Evolutionary conservation across 805 yeast genomes (phyloP), one percentile per base, ranked within the genome.

Genomic region (Starmerella floris): DNA sequence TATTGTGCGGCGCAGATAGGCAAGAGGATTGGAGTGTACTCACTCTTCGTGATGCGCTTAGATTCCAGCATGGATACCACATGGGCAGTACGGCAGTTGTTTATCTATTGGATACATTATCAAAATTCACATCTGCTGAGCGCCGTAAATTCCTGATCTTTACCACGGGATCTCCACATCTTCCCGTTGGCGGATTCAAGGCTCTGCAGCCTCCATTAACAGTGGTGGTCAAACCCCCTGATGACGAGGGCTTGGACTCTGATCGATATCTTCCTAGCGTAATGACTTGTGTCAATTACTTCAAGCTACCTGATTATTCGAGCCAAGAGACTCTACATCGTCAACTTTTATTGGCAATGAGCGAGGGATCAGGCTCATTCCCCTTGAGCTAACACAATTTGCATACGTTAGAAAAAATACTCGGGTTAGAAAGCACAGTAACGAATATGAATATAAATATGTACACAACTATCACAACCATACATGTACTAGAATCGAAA

Each of bases 201-300:
- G 72, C 81, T 0, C 64, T 88, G 42, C 69, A 72, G 35, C 98
- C 98, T 0, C 79, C 72, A 41, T 69, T 88, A 37, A 88, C 97
- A 0, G 85, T 91, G 28, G 97, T 91, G 2, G 63, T 83, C 47
- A 85, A 83, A 56, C 77, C 72, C 44, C 51, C 58, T 4, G 97
- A 88, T 40, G 76, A 72, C 37, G 79, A 77, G 0, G 23, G 20
- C 1, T 57, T 73, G 22, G 61, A 63, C 11, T 71, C 82, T 4
- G 94, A 88, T 60, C 84, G 77, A 47, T 85, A 79, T 56, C 66
- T 91, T 43, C 97, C 98, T 2, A 83, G 95, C 62, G 98, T 91
- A 2, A 88, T 88, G 98, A 88, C 98, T 0, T 88, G 98, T 66
- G 96, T 94, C 3, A 88, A 88, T 58, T 91, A 88, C 57, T 67